Evolutionary conservation across 1,284 basidiomycete species (phyloP).

Genomic region (Moesziomyces sp.): DNA sequence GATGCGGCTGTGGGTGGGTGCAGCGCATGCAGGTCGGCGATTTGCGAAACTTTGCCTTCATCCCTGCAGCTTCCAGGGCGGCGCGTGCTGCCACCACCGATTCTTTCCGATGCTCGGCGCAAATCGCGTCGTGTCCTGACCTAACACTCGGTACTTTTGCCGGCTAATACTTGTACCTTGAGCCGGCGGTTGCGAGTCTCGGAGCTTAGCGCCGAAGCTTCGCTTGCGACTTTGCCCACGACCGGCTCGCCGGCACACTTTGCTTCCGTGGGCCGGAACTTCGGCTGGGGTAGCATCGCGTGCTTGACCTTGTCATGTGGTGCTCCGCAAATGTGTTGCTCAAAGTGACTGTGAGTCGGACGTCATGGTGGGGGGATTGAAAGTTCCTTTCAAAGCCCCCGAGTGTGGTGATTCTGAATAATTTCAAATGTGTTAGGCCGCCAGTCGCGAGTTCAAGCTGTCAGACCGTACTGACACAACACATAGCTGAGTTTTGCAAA

Average conservation of each 20-base stretch:
- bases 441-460: no score
- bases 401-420: no score
- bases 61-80: not conserved
- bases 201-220: not conserved
- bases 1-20: not conserved
- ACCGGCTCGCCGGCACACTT: not conserved
- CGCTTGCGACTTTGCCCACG: not conserved
- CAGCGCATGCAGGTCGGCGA: conserved; percentile 11
- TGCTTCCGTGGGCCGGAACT: not conserved
- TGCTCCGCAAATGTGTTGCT: no score
- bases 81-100: not conserved
- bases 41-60: conserved; percentile 11
- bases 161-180: not conserved
- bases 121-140: not conserved
- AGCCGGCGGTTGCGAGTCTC: not conserved
- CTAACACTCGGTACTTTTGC: no score
- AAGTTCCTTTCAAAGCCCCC: no score
- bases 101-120: not conserved
- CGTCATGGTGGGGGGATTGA: no score
- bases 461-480: no score
- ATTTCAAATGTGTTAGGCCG: no score
- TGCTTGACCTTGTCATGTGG: no score
- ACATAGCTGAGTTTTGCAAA: no score
- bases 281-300: not conserved
- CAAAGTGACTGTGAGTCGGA: no score